phyloP scores from a whole-genome alignment of 2,329 filamentous ascomycete genomes.

The Teratosphaeriaceae sp. region DNA sequence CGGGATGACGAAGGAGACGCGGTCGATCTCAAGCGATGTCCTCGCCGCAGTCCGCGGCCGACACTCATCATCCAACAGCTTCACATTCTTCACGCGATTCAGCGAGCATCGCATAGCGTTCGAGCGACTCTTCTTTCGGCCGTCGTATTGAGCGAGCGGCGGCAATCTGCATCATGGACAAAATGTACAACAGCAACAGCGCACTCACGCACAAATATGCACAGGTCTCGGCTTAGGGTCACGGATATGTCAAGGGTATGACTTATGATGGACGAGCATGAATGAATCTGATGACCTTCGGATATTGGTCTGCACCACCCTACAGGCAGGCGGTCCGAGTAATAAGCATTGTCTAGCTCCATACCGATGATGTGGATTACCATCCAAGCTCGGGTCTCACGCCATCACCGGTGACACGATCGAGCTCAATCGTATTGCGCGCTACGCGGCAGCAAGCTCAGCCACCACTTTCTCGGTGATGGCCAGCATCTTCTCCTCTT shows the following conservation, averaged over 20 bases:
- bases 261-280: not conserved
- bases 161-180: not conserved
- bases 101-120: not conserved
- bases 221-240: not conserved
- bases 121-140: not conserved
- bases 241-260: not conserved
- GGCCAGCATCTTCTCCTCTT: constrained; percentile 33
- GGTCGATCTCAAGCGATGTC: too few relatives aligned
- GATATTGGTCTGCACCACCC: not conserved
- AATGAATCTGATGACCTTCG: not conserved
- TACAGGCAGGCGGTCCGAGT: too few relatives aligned
- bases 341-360: too few relatives aligned
- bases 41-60: not conserved
- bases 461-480: constrained; percentile 9
- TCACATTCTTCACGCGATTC: too few relatives aligned
- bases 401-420: too few relatives aligned
- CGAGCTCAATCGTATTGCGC: too few relatives aligned
- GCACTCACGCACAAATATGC: too few relatives aligned
- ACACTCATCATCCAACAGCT: too few relatives aligned
- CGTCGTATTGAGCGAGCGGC: too few relatives aligned
- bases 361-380: too few relatives aligned
- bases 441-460: constrained; percentile 4
- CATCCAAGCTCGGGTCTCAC: too few relatives aligned
- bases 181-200: not conserved
- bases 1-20: too few relatives aligned